Evolutionary conservation across 371 early-diverging fungal species (phyloP).

Genomic region (Dipsacomyces acuminosporus): DNA sequence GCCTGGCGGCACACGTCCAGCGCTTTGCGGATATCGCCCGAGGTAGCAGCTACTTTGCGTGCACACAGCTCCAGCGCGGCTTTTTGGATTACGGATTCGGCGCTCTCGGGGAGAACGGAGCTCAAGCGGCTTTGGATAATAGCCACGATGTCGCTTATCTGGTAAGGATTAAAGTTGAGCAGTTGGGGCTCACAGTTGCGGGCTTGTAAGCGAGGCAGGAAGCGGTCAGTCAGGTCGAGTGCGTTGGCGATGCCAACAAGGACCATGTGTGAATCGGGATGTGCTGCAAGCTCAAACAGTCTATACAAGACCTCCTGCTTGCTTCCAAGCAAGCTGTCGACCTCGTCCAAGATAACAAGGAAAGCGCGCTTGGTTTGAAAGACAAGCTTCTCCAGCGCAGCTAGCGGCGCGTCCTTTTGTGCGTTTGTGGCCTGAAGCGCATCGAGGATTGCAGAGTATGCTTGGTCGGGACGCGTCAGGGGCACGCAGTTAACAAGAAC

Average conservation of each 20-base stretch:
- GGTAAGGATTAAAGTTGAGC: conserved; percentile 83
- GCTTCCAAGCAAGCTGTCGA: conserved; percentile 76
- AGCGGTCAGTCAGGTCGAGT: conserved; percentile 81
- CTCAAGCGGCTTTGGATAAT: conserved; percentile 79
- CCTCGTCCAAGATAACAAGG: conserved; percentile 81
- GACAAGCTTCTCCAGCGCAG: conserved; percentile 45
- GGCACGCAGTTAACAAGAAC: conserved; percentile 84
- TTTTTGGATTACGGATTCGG: conserved; percentile 60
- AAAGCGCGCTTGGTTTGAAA: conserved; percentile 51
- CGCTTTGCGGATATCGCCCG: conserved; percentile 88
- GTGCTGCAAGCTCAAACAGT: conserved; percentile 71
- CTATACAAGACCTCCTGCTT: conserved; percentile 83
- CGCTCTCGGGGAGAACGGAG: conserved; percentile 18
- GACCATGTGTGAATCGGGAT: conserved; percentile 60
- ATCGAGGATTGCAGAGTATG: conserved; percentile 60
- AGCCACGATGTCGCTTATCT: conserved; percentile 68
- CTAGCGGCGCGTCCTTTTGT: conserved; percentile 22
- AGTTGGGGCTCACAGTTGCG: conserved; percentile 77
- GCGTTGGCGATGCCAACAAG: conserved; percentile 97
- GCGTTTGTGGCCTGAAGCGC: conserved; percentile 26
- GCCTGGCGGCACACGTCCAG: conserved; percentile 87
- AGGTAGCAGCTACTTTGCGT: conserved; percentile 82
- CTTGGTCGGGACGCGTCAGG: conserved; percentile 61
- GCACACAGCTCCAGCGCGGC: conserved; percentile 88
- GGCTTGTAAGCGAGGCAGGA: conserved; percentile 80